Conservation (phyloP, 352 stramenopile genomes). For the Aphanomyces invadans region DNA sequence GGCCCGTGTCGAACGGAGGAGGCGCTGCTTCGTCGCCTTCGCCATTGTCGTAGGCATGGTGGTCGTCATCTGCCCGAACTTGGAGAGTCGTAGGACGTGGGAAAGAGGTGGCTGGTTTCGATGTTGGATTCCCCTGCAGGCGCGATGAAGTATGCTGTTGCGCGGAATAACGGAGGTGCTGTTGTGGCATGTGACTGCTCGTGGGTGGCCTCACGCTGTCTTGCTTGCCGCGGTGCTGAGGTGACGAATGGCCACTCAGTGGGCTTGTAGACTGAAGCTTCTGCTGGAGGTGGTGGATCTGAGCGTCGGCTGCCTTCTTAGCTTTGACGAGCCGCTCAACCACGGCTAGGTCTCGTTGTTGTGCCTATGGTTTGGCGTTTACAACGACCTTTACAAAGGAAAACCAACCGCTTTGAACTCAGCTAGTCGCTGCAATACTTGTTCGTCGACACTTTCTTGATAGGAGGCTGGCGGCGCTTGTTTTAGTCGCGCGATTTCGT, state of each 20-base stretch:
- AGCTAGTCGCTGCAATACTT: background rate
- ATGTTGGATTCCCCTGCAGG: background rate
- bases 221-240: background rate
- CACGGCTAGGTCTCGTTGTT: constrained; percentile 15
- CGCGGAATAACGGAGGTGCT: background rate
- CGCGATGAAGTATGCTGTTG: background rate
- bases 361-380: constrained; percentile 3
- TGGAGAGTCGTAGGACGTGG: background rate
- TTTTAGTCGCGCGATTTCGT: constrained; percentile 3
- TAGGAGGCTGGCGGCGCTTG: background rate
- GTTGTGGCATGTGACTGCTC: background rate
- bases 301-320: constrained; percentile 14
- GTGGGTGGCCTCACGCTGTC: background rate
- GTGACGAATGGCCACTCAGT: no score
- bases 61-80: no score
- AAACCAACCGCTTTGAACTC: constrained; percentile 2
- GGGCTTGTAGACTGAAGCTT: no score
- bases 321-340: constrained; percentile 13
- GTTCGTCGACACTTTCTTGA: background rate
- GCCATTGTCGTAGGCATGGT: background rate
- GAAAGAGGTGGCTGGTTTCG: background rate
- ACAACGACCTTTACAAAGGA: no score
- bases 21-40: constrained; percentile 5
- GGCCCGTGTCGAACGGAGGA: constrained; percentile 1
- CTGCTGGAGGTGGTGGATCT: background rate